Evolutionary conservation across 768 basidiomycete species (phyloP).

Genomic region (Pleurotus ostreatus): DNA sequence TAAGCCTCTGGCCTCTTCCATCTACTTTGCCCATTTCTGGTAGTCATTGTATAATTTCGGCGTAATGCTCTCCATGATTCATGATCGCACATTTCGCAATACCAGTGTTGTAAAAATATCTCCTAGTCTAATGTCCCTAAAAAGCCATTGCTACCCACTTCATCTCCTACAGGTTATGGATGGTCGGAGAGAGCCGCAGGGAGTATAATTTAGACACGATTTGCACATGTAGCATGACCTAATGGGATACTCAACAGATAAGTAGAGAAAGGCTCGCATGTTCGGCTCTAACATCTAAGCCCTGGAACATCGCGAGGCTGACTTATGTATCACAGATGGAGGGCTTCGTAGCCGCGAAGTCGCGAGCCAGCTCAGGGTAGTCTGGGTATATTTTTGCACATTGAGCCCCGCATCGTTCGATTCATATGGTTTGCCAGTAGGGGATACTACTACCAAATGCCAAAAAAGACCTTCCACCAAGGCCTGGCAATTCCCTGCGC

Average conservation of each 20-base stretch:
- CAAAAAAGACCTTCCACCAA: conserved; percentile 83
- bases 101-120: no score
- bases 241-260: conserved; percentile 2
- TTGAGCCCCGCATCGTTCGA: not conserved
- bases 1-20: not conserved
- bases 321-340: not conserved
- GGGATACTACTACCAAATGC: conserved; percentile 53
- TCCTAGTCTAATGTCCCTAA: not conserved
- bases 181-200: conserved; percentile 7
- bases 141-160: conserved; percentile 1
- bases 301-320: not conserved
- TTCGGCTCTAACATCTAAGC: not conserved
- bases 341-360: not conserved
- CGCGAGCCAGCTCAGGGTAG: not conserved
- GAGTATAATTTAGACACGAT: not conserved
- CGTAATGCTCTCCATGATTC: not conserved
- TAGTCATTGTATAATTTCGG: no score
- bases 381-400: not conserved
- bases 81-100: no score
- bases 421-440: not conserved
- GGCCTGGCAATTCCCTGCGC: conserved; percentile 72
- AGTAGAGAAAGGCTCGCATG: conserved; percentile 3
- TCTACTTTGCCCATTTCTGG: no score
- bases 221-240: not conserved
- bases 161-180: conserved; percentile 4